Evolutionary conservation across 2,329 filamentous ascomycete species (phyloP), one percentile per base, ranked within the genome.

Genomic region (Colletotrichum chrysophilum): DNA sequence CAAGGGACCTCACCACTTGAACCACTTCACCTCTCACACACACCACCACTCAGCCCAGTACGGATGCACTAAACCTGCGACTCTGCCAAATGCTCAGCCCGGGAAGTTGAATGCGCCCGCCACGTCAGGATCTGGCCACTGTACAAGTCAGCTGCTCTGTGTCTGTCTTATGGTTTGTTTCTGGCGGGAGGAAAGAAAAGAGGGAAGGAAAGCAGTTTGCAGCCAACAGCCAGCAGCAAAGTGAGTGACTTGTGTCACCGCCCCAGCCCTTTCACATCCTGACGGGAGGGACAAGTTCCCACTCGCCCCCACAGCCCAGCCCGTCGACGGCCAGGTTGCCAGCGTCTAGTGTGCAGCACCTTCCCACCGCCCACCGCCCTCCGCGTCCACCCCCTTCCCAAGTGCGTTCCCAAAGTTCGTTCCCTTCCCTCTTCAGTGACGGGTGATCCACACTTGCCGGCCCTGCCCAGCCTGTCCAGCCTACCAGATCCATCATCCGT

Each of bases 121-220:
- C 75, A 77, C 75, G 75, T 77, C 75, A 76, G 68, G 75, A 64
- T 74, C 52, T 62, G 67, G 66, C 32, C 65, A 55, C 36, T 56
- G 62, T 56, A 12, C 52, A 21, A 34, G 58, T 34, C 21, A 55
- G 18, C 43, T 24, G 18, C 36, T 14, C 28, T 9, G 28, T 56
- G 26, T 13, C 21, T 48, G 62, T 43, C 34, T 65, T 56, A 13
- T 48, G 16, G 16, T 36, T 28, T 43, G 38, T 2, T 3, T 43
- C 38, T n/a, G 18, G 38, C 38, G 18, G 38, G 38, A 43, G 38
- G 10, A 43, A 43, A 43, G 38, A n/a, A 43, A n/a, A n/a, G 38
- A 43, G 38, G 38, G 38, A 43, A 43, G 4, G 38, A 43, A 6
- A 10, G 18, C 38, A 43, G 38, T 43, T n/a, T 43, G 38, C 18